phyloP scores from a whole-genome alignment of 164 flowering plant genomes.

The Tinospora cordifolia region DNA sequence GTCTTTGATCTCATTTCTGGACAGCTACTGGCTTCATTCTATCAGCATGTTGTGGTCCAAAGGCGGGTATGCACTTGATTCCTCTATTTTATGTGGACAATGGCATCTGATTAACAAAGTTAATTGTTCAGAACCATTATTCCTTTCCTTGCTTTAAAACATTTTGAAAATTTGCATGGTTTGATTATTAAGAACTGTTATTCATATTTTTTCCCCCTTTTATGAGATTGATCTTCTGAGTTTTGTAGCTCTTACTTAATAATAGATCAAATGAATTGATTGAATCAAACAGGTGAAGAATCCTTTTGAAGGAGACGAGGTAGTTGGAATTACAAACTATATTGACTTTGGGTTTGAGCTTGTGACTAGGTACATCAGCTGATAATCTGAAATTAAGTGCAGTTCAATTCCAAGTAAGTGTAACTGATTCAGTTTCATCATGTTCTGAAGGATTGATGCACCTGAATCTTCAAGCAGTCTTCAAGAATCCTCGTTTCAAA shows the following conservation, averaged over 20 bases:
- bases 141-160: not conserved
- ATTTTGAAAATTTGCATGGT: not conserved
- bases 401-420: conserved; percentile 1
- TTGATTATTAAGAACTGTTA: not conserved
- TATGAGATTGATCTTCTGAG: not conserved
- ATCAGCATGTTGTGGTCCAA: conserved; percentile 92
- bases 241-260: not conserved
- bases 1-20: conserved; percentile 15
- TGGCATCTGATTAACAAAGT: too few relatives aligned
- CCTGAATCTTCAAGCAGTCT: conserved; percentile 30
- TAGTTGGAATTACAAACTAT: conserved; percentile 91
- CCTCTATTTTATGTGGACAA: not conserved
- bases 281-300: conserved; percentile 65
- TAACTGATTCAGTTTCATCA: conserved; percentile 12
- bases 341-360: conserved; percentile 93
- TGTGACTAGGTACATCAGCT: conserved; percentile 54
- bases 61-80: conserved; percentile 58
- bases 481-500: conserved; percentile 66
- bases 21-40: conserved; percentile 95
- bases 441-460: conserved; percentile 41
- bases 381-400: not conserved
- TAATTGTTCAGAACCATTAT: not conserved
- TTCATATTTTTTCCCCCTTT: not conserved
- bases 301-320: conserved; percentile 68
- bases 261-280: conserved; percentile 10